phyloP scores from a whole-genome alignment of 352 stramenopile species.

The Phytophthora pisi region DNA sequence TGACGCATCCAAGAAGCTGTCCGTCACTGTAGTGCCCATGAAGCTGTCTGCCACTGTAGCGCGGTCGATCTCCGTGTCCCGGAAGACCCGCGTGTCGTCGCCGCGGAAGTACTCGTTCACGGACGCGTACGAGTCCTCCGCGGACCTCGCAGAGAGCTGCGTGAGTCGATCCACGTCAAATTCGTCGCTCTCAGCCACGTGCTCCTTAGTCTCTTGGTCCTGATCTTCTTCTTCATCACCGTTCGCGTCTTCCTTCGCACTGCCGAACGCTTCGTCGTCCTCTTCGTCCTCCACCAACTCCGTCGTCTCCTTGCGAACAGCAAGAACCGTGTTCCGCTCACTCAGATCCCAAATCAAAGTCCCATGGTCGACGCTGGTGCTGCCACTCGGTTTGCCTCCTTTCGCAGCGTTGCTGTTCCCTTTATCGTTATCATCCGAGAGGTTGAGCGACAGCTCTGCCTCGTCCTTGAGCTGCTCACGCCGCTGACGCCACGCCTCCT shows the following conservation, averaged over 20 bases:
- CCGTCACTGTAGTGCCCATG: slow-evolving; percentile 13
- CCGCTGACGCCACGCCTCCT: slow-evolving; percentile 39
- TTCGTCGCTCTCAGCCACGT: slow-evolving; percentile 2
- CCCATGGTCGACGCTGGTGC: background rate
- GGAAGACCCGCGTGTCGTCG: slow-evolving; percentile 33
- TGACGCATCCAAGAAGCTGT: slow-evolving; percentile 23
- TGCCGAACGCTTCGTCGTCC: slow-evolving; percentile 37
- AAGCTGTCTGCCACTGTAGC: slow-evolving; percentile 24
- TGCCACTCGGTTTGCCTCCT: background rate
- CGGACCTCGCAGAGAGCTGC: slow-evolving; percentile 26
- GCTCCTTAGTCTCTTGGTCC: slow-evolving; percentile 11
- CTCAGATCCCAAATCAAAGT: slow-evolving; percentile 29
- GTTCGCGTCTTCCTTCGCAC: slow-evolving; percentile 29
- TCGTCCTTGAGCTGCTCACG: slow-evolving; percentile 34
- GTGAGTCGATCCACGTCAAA: slow-evolving; percentile 18
- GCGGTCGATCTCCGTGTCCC: slow-evolving; percentile 34
- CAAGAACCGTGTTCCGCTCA: slow-evolving; percentile 27
- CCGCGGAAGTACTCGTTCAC: slow-evolving; percentile 16
- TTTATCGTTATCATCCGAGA: slow-evolving; percentile 13
- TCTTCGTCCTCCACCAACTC: slow-evolving; percentile 37
- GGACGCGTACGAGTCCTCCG: slow-evolving; percentile 42
- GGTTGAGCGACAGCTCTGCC: slow-evolving; percentile 28
- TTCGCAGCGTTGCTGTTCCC: background rate
- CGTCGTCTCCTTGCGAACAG: slow-evolving; percentile 20
- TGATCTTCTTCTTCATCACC: slow-evolving; percentile 34